Evolutionary conservation across 768 basidiomycete genomes (phyloP).

Genomic region (Leucocoprinus leucothites): DNA sequence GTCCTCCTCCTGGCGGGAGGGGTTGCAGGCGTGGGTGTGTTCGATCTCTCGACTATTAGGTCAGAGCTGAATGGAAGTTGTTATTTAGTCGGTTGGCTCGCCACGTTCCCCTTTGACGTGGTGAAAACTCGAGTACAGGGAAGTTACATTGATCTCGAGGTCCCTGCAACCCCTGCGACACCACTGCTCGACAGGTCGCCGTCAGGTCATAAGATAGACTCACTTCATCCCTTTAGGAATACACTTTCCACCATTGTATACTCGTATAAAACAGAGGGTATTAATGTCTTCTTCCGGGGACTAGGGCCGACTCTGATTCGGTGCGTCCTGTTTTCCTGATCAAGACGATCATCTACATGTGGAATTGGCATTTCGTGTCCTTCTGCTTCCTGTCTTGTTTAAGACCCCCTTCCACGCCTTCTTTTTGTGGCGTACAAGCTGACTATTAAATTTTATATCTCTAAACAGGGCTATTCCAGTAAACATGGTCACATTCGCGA

Average conservation of each 20-base stretch:
- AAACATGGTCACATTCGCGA: conserved; percentile 80
- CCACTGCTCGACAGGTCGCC: conserved; percentile 14
- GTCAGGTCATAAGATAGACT: neutral
- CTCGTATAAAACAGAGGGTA: conserved; percentile 64
- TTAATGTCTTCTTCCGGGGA: conserved; percentile 71
- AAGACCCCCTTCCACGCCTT: neutral
- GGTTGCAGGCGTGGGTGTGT: conserved; percentile 59
- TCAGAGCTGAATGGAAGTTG: neutral
- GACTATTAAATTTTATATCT: neutral
- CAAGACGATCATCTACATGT: neutral
- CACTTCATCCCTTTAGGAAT: conserved; percentile 54
- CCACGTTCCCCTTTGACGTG: conserved; percentile 86
- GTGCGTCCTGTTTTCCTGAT: conserved; percentile 34
- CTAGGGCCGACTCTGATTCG: conserved; percentile 79
- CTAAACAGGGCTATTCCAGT: conserved; percentile 68
- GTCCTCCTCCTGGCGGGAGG: conserved; percentile 72
- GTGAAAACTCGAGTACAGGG: conserved; percentile 89
- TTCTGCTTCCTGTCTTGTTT: neutral
- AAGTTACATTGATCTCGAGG: conserved; percentile 16
- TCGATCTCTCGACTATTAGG: neutral
- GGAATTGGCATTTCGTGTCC: neutral
- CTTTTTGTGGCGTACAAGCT: neutral
- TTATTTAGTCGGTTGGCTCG: conserved; percentile 61
- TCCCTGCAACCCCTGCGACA: neutral
- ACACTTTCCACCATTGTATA: conserved; percentile 55